Conservation (phyloP, 768 basidiomycete genomes). For the Tylopilus sp. region DNA sequence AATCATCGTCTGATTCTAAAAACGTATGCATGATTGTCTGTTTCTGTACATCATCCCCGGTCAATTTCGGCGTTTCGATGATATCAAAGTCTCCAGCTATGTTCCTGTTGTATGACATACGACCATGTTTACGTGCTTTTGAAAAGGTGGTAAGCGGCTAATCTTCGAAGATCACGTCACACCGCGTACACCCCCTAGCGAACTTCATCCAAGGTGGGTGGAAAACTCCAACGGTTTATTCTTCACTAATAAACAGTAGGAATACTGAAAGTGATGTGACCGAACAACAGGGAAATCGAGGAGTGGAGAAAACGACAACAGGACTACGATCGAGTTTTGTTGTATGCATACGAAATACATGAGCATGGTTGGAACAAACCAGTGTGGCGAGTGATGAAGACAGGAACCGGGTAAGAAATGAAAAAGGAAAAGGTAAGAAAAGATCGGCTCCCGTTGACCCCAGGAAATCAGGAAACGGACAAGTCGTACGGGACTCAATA, state of each 20-base stretch:
- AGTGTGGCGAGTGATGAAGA: not conserved
- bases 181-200: no score
- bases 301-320: not conserved
- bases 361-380: conserved; percentile 1
- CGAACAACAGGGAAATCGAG: not conserved
- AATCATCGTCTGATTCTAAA: not conserved
- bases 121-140: no score
- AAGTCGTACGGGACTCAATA: conserved; percentile 20
- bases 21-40: conserved; percentile 8
- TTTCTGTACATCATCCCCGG: conserved; percentile 1
- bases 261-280: not conserved
- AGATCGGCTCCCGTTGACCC: not conserved
- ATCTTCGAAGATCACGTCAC: no score
- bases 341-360: conserved; percentile 22
- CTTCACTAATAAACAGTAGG: conserved; percentile 12
- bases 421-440: not conserved
- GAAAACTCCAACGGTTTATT: not conserved
- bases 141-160: no score
- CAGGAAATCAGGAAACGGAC: not conserved
- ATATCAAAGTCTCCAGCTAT: conserved; percentile 8
- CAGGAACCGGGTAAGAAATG: not conserved
- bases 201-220: not conserved
- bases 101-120: not conserved
- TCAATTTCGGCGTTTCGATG: conserved; percentile 4
- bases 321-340: conserved; percentile 1